These are phyloP conservation scores for Fistulifera pelliculosa DNA, from an alignment of 108 stramenopile species.

Conservation along the genomic window DNA sequence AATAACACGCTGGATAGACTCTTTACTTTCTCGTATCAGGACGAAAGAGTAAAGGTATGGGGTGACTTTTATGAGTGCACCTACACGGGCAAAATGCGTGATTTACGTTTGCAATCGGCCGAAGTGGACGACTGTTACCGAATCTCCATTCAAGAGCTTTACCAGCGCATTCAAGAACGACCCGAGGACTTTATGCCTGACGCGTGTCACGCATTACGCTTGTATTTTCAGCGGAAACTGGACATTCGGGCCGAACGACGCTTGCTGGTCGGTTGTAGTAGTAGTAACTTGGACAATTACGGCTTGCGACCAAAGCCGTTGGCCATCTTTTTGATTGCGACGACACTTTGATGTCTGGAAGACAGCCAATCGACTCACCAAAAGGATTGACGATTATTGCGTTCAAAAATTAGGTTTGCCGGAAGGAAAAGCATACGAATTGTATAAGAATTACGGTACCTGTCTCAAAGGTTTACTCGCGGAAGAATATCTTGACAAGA, in stretches of 20 bases:
- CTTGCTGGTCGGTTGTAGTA: slow-evolving; percentile 28
- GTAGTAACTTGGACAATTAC: slow-evolving; percentile 24
- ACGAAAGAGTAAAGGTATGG: slow-evolving; percentile 39
- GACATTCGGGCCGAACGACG: slow-evolving; percentile 13
- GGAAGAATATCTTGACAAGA: slow-evolving; percentile 41
- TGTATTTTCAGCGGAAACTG: slow-evolving; percentile 23
- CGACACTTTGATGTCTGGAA: slow-evolving; percentile 68
- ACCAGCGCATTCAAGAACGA: slow-evolving; percentile 3
- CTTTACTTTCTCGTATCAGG: slow-evolving; percentile 55
- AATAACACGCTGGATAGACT: slow-evolving; percentile 8
- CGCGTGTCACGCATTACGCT: slow-evolving; percentile 29
- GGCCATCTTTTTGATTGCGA: slow-evolving; percentile 74
- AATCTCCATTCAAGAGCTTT: slow-evolving; percentile 24
- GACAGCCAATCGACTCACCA: slow-evolving; percentile 33
- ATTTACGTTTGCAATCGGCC: slow-evolving; percentile 28
- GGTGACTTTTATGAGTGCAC: slow-evolving; percentile 43
- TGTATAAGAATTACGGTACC: slow-evolving; percentile 61
- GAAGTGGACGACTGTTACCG: slow-evolving; percentile 39
- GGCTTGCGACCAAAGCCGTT: slow-evolving; percentile 23
- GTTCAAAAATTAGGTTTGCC: slow-evolving; percentile 14
- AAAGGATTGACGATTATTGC: slow-evolving; percentile 61
- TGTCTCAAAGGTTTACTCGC: slow-evolving; percentile 48
- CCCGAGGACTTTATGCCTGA: slow-evolving; percentile 50
- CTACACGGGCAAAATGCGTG: slow-evolving; percentile 24
- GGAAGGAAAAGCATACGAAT: slow-evolving; percentile 40